Evolutionary conservation across 192 early-diverging fungal species (phyloP), one percentile per base, ranked within the genome.

Genomic region (Spizellomyces punctatus): DNA sequence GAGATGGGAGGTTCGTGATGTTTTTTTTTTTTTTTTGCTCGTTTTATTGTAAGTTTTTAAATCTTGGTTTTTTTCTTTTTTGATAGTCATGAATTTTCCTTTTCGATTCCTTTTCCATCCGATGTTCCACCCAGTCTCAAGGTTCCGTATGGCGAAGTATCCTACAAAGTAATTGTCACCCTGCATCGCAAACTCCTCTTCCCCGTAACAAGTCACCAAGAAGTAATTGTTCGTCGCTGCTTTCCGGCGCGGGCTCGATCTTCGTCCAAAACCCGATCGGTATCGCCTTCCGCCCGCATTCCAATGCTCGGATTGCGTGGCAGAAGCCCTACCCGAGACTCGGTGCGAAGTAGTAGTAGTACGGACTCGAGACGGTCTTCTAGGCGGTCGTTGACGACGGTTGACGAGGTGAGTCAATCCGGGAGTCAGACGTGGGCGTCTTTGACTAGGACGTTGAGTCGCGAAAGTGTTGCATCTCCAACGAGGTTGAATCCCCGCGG

Each of bases 91-190:
- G 46, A 66, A 41, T 66, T 66, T 66, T 16, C 64, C 16, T 66
- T 66, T 19, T 66, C 46, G 43, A 66, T 66, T 19, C 64, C 64
- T 10, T 49, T 66, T 21, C 46, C 43, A 16, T 42, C 64, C 14
- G 64, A 66, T 12, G 46, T 66, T 49, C 64, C 64, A n/a, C 64
- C 64, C 5, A 49, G 46, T 21, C 48, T 46, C 46, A 46, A 50
- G 47, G 64, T 66, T 10, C 64, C 41, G 46, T 66, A 49, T 22
- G 64, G 64, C 14, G 43, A 66, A 22, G 46, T 66, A 8, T 8
- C 48, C 36, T 66, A 66, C 48, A 49, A 21, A 21, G 21, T 66
- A 14, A 48, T 17, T 10, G 64, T 66, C 64, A 50, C 48, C 17
- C 46, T 66, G 8, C 48, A 49, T 12, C 64, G 64, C 44, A 36